Conservation (phyloP, 1,139 yeast species). For the Zygosaccharomyces pseudobailii region DNA sequence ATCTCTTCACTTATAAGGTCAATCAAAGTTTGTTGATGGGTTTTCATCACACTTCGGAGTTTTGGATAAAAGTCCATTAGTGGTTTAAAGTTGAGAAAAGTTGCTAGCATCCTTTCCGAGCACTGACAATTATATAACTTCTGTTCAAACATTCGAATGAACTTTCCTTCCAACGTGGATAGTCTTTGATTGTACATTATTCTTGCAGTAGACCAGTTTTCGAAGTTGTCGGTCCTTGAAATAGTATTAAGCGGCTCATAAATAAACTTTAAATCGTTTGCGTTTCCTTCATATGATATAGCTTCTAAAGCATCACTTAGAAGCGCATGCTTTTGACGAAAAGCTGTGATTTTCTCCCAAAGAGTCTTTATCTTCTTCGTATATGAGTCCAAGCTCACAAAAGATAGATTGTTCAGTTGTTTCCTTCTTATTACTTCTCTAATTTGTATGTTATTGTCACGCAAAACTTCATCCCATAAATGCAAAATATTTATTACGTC, state of each 20-base stretch:
- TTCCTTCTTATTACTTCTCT: constrained; percentile 75
- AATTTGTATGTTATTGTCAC: constrained; percentile 54
- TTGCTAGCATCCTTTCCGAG: constrained; percentile 47
- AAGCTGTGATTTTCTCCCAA: constrained; percentile 33
- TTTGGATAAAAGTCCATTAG: constrained; percentile 45
- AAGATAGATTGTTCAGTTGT: constrained; percentile 27
- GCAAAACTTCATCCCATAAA: constrained; percentile 48
- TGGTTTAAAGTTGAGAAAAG: constrained; percentile 46
- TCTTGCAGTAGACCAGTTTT: constrained; percentile 40
- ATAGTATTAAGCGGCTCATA: constrained; percentile 12
- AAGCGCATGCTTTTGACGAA: constrained; percentile 3
- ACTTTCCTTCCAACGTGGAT: constrained; percentile 42
- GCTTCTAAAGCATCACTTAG: constrained; percentile 1
- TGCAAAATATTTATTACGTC: constrained; percentile 35
- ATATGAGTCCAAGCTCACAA: constrained; percentile 49
- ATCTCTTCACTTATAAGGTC: constrained; percentile 44
- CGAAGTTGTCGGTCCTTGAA: constrained; percentile 20
- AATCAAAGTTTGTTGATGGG: constrained; percentile 48
- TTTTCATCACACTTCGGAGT: constrained; percentile 51
- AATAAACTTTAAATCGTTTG: constrained; percentile 4
- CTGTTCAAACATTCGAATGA: constrained; percentile 40
- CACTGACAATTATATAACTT: constrained; percentile 39
- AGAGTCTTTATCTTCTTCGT: constrained; percentile 46
- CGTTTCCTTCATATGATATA: constrained; percentile 4
- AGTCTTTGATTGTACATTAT: constrained; percentile 41